Conservation (phyloP, 2,329 filamentous ascomycete species). For the Lasiodiplodia theobromae region DNA sequence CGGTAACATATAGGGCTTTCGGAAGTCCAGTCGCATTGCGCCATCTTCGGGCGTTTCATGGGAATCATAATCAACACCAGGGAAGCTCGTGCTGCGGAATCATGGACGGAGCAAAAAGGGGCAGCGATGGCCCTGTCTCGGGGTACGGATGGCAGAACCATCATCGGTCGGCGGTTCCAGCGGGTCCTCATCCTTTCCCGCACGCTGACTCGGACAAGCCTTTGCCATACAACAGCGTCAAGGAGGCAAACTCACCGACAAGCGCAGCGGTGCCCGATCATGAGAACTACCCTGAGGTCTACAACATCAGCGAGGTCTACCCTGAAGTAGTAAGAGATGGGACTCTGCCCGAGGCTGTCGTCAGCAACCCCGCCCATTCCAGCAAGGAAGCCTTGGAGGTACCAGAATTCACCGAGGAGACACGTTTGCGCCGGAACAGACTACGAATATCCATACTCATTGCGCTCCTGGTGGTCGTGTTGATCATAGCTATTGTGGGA, state of each 20-base stretch:
- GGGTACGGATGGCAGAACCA: background rate
- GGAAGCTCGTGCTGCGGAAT: background rate
- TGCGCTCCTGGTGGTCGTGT: background rate
- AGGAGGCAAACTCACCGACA: no score
- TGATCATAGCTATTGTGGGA: slow-evolving; percentile 1
- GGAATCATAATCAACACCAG: background rate
- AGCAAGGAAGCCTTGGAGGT: background rate
- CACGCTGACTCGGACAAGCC: background rate
- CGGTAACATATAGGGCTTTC: background rate
- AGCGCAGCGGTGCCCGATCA: background rate
- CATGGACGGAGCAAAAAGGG: background rate
- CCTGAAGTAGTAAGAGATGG: background rate
- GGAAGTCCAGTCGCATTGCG: background rate
- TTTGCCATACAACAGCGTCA: background rate
- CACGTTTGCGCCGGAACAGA: background rate
- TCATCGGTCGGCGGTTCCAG: background rate
- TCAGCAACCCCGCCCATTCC: background rate
- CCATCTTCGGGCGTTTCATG: background rate
- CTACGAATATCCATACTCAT: slow-evolving; percentile 2
- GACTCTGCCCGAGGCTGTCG: slow-evolving; percentile 1
- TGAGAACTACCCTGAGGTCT: slow-evolving; percentile 7
- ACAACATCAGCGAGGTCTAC: background rate
- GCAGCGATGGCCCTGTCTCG: background rate
- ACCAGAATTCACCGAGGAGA: background rate
- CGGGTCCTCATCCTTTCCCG: background rate